These are phyloP conservation scores for Isoetes engelmannii DNA, from an alignment of 83 land plant genomes.

Conservation along the genomic window DNA sequence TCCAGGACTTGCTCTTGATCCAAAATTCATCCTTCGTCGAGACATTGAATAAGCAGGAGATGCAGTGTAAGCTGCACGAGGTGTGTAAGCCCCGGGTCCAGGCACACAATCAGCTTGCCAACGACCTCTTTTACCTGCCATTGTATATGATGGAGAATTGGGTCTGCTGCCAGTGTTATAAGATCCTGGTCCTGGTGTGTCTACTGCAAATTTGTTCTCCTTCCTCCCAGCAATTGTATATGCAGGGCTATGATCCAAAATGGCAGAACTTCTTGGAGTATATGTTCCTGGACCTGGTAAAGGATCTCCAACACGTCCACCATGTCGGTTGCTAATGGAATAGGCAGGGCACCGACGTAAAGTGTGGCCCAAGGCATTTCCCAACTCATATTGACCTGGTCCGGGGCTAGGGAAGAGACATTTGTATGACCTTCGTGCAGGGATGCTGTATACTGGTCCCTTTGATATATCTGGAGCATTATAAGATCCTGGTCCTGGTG, in stretches of 20 bases:
- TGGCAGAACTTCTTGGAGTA: not conserved
- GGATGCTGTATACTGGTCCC: conserved; percentile 5
- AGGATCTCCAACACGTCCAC: not conserved
- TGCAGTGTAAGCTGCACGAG: not conserved
- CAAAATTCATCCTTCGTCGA: not conserved
- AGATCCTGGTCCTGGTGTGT: conserved; percentile 9
- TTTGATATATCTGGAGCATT: not conserved
- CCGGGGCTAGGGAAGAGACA: not conserved
- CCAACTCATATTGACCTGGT: conserved; percentile 2
- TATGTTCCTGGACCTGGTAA: conserved; percentile 10
- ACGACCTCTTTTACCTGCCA: not conserved
- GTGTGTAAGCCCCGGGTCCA: conserved; percentile 10
- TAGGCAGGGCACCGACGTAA: not conserved
- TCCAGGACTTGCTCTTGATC: conserved; percentile 1
- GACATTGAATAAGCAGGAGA: not conserved
- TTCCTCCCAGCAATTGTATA: conserved; percentile 3
- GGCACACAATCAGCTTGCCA: not conserved
- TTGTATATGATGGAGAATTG: conserved; percentile 2
- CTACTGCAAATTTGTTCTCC: not conserved
- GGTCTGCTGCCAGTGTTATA: not conserved
- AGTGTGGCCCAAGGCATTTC: not conserved
- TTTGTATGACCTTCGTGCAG: not conserved
- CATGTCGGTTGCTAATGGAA: not conserved
- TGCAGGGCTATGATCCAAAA: not conserved
- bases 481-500: conserved; percentile 12